Base-by-base conservation (phyloP, 306 rosid species). In the Lablab purpureus region DNA sequence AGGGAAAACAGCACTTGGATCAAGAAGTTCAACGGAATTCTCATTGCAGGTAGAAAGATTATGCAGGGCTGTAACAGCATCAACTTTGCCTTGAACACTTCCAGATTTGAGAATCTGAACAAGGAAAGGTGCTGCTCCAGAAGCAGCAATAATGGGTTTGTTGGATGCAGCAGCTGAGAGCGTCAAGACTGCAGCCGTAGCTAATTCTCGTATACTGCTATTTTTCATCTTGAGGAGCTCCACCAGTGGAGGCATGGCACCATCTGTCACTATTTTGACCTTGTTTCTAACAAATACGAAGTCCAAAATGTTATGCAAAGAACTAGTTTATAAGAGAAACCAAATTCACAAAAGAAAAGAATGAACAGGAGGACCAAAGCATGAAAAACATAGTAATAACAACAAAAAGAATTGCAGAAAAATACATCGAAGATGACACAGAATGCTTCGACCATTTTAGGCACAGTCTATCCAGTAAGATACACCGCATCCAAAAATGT, bases 61-160 rank as follows among this genome's bases (percentile, higher is more conserved):
- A 67, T 90, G 91, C 45, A 93, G 84, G 62, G 92, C 94, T 18
- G 97, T 93, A 22, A 93, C 95, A 3, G 97, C 89, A 76, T 93
- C 98, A 40, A 91, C 98, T 86, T 81, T 93, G 69, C 93, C 93
- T 87, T 93, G 98, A 65, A 91, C 88, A 59, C 91, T 88, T 76
- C 97, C 98, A 43, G 91, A 88, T 81, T 88, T 88, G 60, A 91
- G 98, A 85, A 88, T 91, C 88, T 85, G 93, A 70, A 93, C 90
- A 78, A 93, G 91, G 46, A 91, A 92, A 68, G 98, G 94, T 64
- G 90, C 89, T 22, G 93, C 95, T 74, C 98, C 98, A 45, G 98
- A 89, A 41, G 91, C 85, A 62, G 82, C 89, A 79, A 93, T 93
- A 21, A 84, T 82, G 8, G 93, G 88, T 85, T 91, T 90, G 91